phyloP scores from a whole-genome alignment of 2,329 filamentous ascomycete genomes.

The Epichloe festucae region DNA sequence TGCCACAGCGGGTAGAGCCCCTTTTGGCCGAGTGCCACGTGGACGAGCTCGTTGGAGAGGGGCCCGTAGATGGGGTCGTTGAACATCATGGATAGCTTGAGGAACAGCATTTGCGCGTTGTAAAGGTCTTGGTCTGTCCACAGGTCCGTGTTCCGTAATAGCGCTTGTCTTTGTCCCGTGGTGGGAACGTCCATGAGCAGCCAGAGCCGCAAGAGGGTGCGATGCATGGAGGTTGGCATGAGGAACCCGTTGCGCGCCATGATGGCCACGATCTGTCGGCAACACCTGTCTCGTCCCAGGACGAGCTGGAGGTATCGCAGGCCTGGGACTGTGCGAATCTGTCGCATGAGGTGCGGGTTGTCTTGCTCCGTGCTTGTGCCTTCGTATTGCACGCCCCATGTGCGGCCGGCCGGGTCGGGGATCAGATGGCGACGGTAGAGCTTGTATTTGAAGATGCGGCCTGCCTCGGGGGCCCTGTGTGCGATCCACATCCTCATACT shows the following conservation, averaged over 20 bases:
- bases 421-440: conserved; percentile 46
- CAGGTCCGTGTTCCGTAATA: conserved; percentile 38
- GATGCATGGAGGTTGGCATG: conserved; percentile 33
- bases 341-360: conserved; percentile 7
- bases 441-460: conserved; percentile 45
- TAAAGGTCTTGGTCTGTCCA: conserved; percentile 50
- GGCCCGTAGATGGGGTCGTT: conserved; percentile 47
- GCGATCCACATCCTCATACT: conserved; percentile 43
- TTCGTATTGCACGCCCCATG: conserved; percentile 16
- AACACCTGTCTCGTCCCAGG: conserved; percentile 39
- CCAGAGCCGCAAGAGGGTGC: conserved; percentile 55
- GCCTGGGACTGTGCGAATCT: conserved; percentile 42
- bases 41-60: conserved; percentile 34
- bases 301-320: conserved; percentile 59
- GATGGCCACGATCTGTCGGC: conserved; percentile 48
- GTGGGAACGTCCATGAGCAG: conserved; percentile 54
- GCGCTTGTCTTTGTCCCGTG: conserved; percentile 37
- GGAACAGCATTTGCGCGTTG: conserved; percentile 48
- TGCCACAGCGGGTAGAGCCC: conserved; percentile 43
- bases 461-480: conserved; percentile 38
- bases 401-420: conserved; percentile 42
- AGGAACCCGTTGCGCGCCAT: conserved; percentile 46
- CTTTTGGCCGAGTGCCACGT: conserved; percentile 47
- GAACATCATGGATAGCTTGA: conserved; percentile 61
- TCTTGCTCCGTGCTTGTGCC: background rate